Base-by-base conservation (phyloP, 768 basidiomycete genomes). In the Podaxis carcinomalis region DNA sequence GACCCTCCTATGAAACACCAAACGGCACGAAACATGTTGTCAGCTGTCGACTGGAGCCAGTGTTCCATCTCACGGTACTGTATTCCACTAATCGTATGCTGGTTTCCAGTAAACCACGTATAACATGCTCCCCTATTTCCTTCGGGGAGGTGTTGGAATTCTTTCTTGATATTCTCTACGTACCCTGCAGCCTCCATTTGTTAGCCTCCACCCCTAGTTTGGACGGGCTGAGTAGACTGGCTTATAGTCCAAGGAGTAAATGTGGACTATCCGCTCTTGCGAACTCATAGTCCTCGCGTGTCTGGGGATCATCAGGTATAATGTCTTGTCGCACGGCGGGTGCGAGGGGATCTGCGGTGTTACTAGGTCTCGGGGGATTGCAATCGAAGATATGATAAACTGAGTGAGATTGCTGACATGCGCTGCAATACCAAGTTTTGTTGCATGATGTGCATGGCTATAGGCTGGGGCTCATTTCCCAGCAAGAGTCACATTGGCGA, bases 241-340 rank as follows among this genome's bases (percentile, higher is more conserved):
- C 62, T 40, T 76, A 77, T 39, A 77, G 57, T 4, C 75, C 76
- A n/a, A 75, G 56, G 3, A 78, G 65, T 13, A 65, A 64, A 13
- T 52, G 37, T 6, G 65, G 63, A 13, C 66, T 1, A 10, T 5
- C 5, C 21, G 46, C 9, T 13, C 40, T 67, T 2, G 59, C 39
- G 52, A 79, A 77, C 5, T 77, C 77, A 57, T 72, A 78, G 56
- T 77, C 76, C 23, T 63, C 27, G 25, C 68, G 57, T 11, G 78
- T 78, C 50, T 74, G 70, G 0, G 58, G 46, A 60, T 77, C 66
- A 5, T 68, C 64, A 7, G 76, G 77, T 9, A 75, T 21, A 13
- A 62, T 28, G 59, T 74, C 57, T 39, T 53, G 13, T 23, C 63
- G 51, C n/a, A 63, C 66, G 5, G 75, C 75, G 23, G 65, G 69